Evolutionary conservation across 768 basidiomycete genomes (phyloP).

Genomic region (Royoungia palumana): DNA sequence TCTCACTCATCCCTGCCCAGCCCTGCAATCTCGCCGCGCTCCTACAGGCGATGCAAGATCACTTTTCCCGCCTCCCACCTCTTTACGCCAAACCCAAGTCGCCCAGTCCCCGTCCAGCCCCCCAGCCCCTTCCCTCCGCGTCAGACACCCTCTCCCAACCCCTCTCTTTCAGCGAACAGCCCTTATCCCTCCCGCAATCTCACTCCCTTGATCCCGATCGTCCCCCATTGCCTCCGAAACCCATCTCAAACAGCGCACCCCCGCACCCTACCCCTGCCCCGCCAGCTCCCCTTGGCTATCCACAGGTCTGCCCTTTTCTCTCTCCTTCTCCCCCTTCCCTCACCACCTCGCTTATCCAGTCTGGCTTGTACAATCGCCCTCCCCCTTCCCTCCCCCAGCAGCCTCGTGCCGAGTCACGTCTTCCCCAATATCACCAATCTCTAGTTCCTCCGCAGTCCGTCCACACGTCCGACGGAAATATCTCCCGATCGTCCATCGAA

Average conservation of each 20-base stretch:
- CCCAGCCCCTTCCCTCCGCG: conserved; percentile 19
- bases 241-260: conserved; percentile 20
- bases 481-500: conserved; percentile 17
- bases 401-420: conserved; percentile 19
- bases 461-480: conserved; percentile 18
- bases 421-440: conserved; percentile 29
- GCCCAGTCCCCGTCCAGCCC: conserved; percentile 20
- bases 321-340: background rate
- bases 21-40: conserved; percentile 73
- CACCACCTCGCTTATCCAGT: conserved; percentile 12
- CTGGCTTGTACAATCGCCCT: conserved; percentile 32
- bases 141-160: conserved; percentile 8
- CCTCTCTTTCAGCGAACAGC: conserved; percentile 11
- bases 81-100: conserved; percentile 79
- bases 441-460: conserved; percentile 13
- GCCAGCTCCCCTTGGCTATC: conserved; percentile 3
- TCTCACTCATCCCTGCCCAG: conserved; percentile 37
- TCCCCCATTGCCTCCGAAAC: conserved; percentile 41
- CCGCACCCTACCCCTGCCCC: conserved; percentile 16
- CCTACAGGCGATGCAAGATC: conserved; percentile 70
- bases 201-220: conserved; percentile 13
- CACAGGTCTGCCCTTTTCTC: conserved; percentile 20
- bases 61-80: conserved; percentile 85
- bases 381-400: conserved; percentile 34
- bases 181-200: background rate